Percentiles rank a stretch among this genome's conserved stretches.
Evolutionary conservation across 2,329 filamentous ascomycete species (phyloP).

Genomic region (Pseudopithomyces chartarum): DNA sequence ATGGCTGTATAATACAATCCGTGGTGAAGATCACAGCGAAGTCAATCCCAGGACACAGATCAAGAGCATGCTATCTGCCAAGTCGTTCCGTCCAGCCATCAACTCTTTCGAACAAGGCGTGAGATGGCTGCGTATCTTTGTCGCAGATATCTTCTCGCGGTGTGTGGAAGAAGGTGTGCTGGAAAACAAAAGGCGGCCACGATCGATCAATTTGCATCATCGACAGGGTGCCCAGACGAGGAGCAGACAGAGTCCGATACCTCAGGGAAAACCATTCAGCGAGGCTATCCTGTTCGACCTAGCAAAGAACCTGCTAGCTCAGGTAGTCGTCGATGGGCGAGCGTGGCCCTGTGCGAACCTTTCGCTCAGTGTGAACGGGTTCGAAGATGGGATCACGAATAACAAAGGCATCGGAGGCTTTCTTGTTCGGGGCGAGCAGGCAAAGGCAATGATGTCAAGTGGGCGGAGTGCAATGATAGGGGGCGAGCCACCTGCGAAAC

Average conservation of each 20-base stretch:
- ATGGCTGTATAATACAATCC: slow-evolving; percentile 84
- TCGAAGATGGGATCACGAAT: slow-evolving; percentile 82
- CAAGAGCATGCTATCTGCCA: slow-evolving; percentile 96
- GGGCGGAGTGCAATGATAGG: slow-evolving; percentile 13
- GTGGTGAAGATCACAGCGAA: slow-evolving; percentile 85
- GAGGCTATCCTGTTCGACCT: slow-evolving; percentile 75
- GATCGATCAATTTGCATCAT: slow-evolving; percentile 83
- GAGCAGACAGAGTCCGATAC: slow-evolving; percentile 77
- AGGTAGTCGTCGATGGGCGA: slow-evolving; percentile 76
- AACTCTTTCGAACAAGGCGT: slow-evolving; percentile 76
- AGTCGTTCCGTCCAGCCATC: slow-evolving; percentile 88
- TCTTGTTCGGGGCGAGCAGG: slow-evolving; percentile 70
- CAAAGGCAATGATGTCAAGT: slow-evolving; percentile 51
- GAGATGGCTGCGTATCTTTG: slow-evolving; percentile 89
- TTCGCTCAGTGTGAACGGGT: slow-evolving; percentile 85
- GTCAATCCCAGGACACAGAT: slow-evolving; percentile 91
- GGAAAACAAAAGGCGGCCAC: slow-evolving; percentile 85
- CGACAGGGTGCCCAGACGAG: slow-evolving; percentile 73
- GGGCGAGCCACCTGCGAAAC: slow-evolving; percentile 35
- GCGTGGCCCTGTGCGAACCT: slow-evolving; percentile 94
- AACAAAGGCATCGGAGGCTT: slow-evolving; percentile 89
- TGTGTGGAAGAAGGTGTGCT: slow-evolving; percentile 88
- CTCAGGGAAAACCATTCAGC: slow-evolving; percentile 73
- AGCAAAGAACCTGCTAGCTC: slow-evolving; percentile 75
- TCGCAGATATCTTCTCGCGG: slow-evolving; percentile 86